phyloP scores from a whole-genome alignment of 2,329 filamentous ascomycete species.

The Polytolypa hystricis region DNA sequence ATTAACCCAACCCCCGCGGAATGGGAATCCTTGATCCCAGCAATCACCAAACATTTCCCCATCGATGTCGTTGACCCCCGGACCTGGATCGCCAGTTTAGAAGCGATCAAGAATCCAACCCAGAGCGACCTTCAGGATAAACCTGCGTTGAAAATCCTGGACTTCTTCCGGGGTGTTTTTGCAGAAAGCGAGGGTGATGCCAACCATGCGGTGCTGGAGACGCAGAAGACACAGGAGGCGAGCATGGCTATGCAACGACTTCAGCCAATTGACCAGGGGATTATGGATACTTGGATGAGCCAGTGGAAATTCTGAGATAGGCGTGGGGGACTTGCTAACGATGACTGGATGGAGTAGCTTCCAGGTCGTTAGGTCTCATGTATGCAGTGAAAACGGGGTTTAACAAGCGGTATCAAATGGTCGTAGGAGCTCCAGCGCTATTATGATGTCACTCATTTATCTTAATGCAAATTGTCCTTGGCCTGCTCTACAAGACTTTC shows the following conservation, averaged over 20 bases:
- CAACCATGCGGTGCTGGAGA: conserved; percentile 29
- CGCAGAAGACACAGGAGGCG: conserved; percentile 27
- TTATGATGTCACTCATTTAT: no score
- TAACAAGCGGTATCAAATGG: no score
- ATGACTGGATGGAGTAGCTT: no score
- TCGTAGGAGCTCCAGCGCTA: no score
- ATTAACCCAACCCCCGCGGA: conserved; percentile 35
- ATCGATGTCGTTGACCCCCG: conserved; percentile 30
- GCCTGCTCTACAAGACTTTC: no score
- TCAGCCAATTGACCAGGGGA: conserved; percentile 30
- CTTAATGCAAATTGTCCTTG: no score
- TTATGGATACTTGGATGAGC: conserved; percentile 34
- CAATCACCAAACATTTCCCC: conserved; percentile 33
- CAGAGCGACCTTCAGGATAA: conserved; percentile 33
- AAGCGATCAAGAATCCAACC: conserved; percentile 28
- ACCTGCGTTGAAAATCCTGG: conserved; percentile 43
- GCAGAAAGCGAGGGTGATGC: conserved; percentile 9
- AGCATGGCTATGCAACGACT: conserved; percentile 36
- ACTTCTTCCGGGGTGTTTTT: conserved; percentile 35
- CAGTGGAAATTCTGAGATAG: conserved; percentile 4
- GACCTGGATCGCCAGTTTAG: conserved; percentile 38
- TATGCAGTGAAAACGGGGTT: no score
- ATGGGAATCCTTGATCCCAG: conserved; percentile 34
- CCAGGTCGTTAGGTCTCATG: no score
- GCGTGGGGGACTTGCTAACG: no score